Evolutionary conservation across 176 grass and related monocot species (phyloP).

Genomic region (Leersia perrieri): DNA sequence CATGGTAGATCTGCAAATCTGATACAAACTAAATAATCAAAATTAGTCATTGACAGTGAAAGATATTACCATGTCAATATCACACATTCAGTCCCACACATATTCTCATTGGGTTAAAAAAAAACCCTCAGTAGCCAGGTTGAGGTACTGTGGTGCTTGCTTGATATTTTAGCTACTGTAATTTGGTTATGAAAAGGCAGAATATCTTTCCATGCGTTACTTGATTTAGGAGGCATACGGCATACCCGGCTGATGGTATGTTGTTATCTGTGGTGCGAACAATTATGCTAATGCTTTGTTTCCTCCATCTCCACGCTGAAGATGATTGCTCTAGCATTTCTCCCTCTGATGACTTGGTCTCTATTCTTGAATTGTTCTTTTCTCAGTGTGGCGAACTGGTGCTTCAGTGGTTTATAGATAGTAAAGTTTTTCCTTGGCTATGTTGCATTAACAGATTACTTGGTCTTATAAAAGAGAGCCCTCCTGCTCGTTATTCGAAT

Average conservation of each 20-base stretch:
- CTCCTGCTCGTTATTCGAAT: slow-evolving; percentile 16
- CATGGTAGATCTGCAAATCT: background rate
- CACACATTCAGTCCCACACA: background rate
- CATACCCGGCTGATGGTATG: background rate
- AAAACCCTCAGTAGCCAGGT: background rate
- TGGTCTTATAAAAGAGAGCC: background rate
- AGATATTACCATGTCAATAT: background rate
- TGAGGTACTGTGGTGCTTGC: background rate
- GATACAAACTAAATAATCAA: background rate
- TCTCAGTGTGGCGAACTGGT: background rate
- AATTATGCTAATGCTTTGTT: background rate
- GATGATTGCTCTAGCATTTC: background rate
- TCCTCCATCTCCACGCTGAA: background rate
- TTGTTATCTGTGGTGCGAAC: background rate
- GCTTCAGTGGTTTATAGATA: background rate
- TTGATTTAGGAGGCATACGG: background rate
- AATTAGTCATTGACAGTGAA: background rate
- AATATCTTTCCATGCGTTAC: background rate
- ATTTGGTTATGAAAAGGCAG: background rate
- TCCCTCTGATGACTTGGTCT: background rate
- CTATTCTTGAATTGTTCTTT: background rate
- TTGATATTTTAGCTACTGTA: background rate
- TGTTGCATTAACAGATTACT: background rate
- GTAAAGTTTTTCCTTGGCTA: background rate
- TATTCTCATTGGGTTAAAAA: background rate